These are phyloP conservation scores for Blastobotrys attinorum DNA, from an alignment of 805 yeast species.

Conservation along the genomic window DNA sequence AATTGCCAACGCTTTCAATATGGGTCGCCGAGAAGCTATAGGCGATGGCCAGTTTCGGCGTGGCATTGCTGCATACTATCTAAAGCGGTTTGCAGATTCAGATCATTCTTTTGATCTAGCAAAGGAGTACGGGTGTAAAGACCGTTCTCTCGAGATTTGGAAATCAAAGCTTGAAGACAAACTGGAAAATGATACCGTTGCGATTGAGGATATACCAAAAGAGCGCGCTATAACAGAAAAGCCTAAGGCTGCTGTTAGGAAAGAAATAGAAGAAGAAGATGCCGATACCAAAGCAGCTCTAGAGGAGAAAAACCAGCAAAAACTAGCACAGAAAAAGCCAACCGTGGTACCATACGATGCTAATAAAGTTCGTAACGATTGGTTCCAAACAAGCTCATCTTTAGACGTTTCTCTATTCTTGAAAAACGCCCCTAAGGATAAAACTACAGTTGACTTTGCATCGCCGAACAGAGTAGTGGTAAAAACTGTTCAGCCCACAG, in stretches of 20 bases:
- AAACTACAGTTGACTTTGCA: constrained; percentile 35
- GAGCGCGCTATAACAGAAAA: background rate
- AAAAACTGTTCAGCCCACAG: constrained; percentile 13
- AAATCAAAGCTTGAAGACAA: constrained; percentile 13
- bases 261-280: constrained; percentile 1
- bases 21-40: constrained; percentile 14
- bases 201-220: constrained; percentile 1
- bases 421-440: constrained; percentile 50
- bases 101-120: constrained; percentile 18
- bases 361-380: constrained; percentile 43
- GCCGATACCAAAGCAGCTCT: constrained; percentile 1
- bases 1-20: constrained; percentile 11
- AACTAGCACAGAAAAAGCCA: background rate
- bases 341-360: constrained; percentile 5
- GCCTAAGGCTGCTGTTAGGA: background rate
- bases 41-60: constrained; percentile 29
- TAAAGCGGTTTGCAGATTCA: constrained; percentile 23
- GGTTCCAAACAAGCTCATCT: constrained; percentile 56
- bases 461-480: constrained; percentile 7
- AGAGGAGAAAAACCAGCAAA: background rate
- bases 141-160: constrained; percentile 16
- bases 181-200: constrained; percentile 3
- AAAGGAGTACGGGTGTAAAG: constrained; percentile 12
- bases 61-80: constrained; percentile 22
- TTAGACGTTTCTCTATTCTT: constrained; percentile 68